phyloP scores from a whole-genome alignment of 768 basidiomycete species.

The Zangia roseola region DNA sequence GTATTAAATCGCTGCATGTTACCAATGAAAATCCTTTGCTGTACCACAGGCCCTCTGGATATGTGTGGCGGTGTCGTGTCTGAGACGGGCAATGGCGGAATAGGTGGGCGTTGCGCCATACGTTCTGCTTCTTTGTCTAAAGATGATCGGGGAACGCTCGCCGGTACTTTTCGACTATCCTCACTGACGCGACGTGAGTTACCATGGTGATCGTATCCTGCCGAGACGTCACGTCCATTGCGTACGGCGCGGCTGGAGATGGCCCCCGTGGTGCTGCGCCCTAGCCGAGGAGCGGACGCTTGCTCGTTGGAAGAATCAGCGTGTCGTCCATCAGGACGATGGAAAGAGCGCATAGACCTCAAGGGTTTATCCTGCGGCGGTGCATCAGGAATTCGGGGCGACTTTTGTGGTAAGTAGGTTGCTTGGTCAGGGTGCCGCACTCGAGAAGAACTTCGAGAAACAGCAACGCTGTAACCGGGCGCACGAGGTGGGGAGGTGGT shows the following conservation, averaged over 20 bases:
- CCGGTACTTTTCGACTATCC: slow-evolving; percentile 23
- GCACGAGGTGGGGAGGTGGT: slow-evolving; percentile 10
- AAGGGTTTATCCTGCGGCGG: slow-evolving; percentile 32
- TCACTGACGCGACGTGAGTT: slow-evolving; percentile 27
- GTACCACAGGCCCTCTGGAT: slow-evolving; percentile 38
- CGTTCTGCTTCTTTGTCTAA: slow-evolving; percentile 25
- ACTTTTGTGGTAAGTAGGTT: slow-evolving; percentile 18
- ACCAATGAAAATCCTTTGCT: slow-evolving; percentile 76
- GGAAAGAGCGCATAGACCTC: slow-evolving; percentile 61
- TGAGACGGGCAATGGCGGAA: slow-evolving; percentile 38
- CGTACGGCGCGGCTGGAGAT: slow-evolving; percentile 11
- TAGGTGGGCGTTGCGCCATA: slow-evolving; percentile 32
- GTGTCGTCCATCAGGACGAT: slow-evolving; percentile 41
- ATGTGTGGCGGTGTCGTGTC: slow-evolving; percentile 34
- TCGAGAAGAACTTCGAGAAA: slow-evolving; percentile 25
- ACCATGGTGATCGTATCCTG: slow-evolving; percentile 16
- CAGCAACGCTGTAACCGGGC: slow-evolving; percentile 5
- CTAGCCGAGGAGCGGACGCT: slow-evolving; percentile 28
- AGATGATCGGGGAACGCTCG: slow-evolving; percentile 20
- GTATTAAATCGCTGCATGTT: slow-evolving; percentile 74
- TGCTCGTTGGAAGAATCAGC: slow-evolving; percentile 35
- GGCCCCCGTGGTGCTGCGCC: slow-evolving; percentile 37
- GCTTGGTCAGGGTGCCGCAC: slow-evolving; percentile 13
- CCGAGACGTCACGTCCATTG: slow-evolving; percentile 14
- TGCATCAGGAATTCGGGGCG: slow-evolving; percentile 18